Percentiles rank a stretch among this genome's conserved stretches.
phyloP scores from a whole-genome alignment of 352 stramenopile genomes.

The Pythium phragmiticola region DNA sequence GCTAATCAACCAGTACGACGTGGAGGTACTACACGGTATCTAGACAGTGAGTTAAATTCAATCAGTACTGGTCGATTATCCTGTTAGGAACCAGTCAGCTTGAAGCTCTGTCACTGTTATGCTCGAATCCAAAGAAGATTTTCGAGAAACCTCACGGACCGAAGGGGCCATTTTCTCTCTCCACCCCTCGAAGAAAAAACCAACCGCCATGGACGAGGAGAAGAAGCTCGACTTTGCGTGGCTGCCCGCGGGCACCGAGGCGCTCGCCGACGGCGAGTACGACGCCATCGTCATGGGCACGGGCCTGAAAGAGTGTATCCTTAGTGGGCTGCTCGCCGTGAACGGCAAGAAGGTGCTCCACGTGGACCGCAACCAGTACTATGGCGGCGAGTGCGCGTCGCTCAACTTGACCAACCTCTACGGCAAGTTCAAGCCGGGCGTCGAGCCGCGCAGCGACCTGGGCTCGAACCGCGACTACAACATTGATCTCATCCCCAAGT shows the following conservation, averaged over 20 bases:
- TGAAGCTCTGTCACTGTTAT: conserved; percentile 21
- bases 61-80: conserved; percentile 19
- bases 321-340: conserved; percentile 95
- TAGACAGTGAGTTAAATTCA: not conserved
- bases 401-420: conserved; percentile 99
- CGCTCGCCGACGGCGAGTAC: conserved; percentile 99
- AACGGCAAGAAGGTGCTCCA: conserved; percentile 96
- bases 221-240: conserved; percentile 89
- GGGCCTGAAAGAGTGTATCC: conserved; percentile 99
- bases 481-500: conserved; percentile 99
- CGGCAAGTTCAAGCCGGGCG: conserved; percentile 89
- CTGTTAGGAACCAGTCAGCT: conserved; percentile 21
- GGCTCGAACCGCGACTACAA: conserved; percentile 99
- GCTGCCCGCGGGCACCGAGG: conserved; percentile 92
- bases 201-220: conserved; percentile 52
- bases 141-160: conserved; percentile 5
- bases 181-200: conserved; percentile 3
- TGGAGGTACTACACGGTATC: not conserved
- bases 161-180: conserved; percentile 13
- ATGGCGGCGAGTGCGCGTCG: conserved; percentile 97
- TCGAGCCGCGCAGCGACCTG: conserved; percentile 71
- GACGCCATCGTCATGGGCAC: conserved; percentile 99
- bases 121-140: conserved; percentile 19
- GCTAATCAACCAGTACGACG: conserved; percentile 18
- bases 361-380: conserved; percentile 98